These are phyloP conservation scores for Arctium lappa DNA, from an alignment of 129 eudicot genomes.

Conservation along the genomic window DNA sequence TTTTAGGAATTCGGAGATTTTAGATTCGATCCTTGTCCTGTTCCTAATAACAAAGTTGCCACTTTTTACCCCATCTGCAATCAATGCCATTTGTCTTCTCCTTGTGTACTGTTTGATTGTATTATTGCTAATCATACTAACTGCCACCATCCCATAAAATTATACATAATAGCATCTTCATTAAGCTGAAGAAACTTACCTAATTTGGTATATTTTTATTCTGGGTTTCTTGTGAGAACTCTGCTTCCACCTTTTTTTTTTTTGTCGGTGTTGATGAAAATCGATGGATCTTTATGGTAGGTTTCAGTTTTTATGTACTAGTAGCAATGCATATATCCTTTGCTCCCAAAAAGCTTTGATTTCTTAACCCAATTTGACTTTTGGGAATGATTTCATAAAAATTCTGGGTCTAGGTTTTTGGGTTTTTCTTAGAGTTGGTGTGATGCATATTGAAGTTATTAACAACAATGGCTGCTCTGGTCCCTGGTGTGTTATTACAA, in stretches of 20 bases:
- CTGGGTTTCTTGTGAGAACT: background rate
- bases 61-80: slow-evolving; percentile 1
- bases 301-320: background rate
- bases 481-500: slow-evolving; percentile 80
- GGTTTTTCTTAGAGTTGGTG: slow-evolving; percentile 1
- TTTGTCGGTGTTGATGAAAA: slow-evolving; percentile 27
- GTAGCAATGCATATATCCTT: background rate
- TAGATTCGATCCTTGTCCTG: slow-evolving; percentile 9
- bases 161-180: background rate
- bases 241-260: background rate
- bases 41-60: background rate
- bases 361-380: too few species aligned
- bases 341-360: background rate
- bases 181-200: slow-evolving; percentile 5
- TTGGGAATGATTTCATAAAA: background rate
- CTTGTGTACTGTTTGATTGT: background rate
- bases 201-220: slow-evolving; percentile 1
- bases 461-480: slow-evolving; percentile 55
- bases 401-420: slow-evolving; percentile 10
- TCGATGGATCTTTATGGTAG: background rate
- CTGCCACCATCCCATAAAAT: background rate
- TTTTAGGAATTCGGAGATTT: too few species aligned
- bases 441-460: slow-evolving; percentile 47
- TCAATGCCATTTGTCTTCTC: slow-evolving; percentile 20
- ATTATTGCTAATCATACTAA: slow-evolving; percentile 14